phyloP scores from a whole-genome alignment of 495 filamentous ascomycete genomes.

The Usnea hakonensis region DNA sequence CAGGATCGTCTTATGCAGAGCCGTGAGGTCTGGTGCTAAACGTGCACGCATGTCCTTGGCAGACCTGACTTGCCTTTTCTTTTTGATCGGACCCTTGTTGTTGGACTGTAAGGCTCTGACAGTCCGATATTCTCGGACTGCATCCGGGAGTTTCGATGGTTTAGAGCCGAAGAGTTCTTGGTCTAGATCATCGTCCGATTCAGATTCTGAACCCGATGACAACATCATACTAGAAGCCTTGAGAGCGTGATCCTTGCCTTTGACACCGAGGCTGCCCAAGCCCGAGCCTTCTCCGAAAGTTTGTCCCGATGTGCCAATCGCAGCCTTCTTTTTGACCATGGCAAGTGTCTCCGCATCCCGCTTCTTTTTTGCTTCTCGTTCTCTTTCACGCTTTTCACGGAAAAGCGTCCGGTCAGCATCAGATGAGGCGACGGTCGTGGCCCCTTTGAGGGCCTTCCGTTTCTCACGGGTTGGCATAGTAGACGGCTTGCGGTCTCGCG shows the following conservation, averaged over 20 bases:
- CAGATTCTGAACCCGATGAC: slow-evolving; percentile 60
- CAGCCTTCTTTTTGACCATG: slow-evolving; percentile 48
- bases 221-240: slow-evolving; percentile 83
- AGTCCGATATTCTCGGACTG: slow-evolving; percentile 47
- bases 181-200: slow-evolving; percentile 62
- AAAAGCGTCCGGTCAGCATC: slow-evolving; percentile 42
- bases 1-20: slow-evolving; percentile 76
- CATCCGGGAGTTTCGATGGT: slow-evolving; percentile 34
- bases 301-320: slow-evolving; percentile 48
- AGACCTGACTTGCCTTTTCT: slow-evolving; percentile 64
- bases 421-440: slow-evolving; percentile 35
- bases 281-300: slow-evolving; percentile 71
- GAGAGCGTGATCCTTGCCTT: slow-evolving; percentile 68
- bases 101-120: slow-evolving; percentile 43
- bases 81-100: slow-evolving; percentile 65
- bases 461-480: slow-evolving; percentile 22
- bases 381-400: slow-evolving; percentile 60
- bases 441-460: slow-evolving; percentile 31
- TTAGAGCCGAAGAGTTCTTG: slow-evolving; percentile 50
- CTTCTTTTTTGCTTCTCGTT: slow-evolving; percentile 66
- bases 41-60: slow-evolving; percentile 90
- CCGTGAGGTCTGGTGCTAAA: slow-evolving; percentile 78
- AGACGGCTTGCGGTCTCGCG: slow-evolving; percentile 27
- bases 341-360: slow-evolving; percentile 61
- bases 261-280: slow-evolving; percentile 63